phyloP scores from a whole-genome alignment of 1,139 yeast species.

The Kazachstania sp. region DNA sequence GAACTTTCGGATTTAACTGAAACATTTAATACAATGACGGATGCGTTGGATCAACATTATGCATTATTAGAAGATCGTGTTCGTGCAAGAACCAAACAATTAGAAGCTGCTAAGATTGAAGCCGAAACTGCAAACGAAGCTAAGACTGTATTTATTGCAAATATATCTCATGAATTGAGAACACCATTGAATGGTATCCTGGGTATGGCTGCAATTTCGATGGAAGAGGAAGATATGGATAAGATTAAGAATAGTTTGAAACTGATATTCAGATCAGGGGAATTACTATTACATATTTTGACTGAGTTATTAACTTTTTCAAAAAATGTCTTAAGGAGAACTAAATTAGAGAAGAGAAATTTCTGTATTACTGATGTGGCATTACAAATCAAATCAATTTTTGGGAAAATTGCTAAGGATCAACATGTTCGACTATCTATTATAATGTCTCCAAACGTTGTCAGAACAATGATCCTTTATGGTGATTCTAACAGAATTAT shows the following conservation, averaged over 20 bases:
- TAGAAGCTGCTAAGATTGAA: conserved; percentile 78
- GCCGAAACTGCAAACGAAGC: conserved; percentile 93
- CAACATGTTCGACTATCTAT: conserved; percentile 61
- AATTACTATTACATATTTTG: conserved; percentile 71
- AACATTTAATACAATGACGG: conserved; percentile 87
- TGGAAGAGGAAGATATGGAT: conserved; percentile 66
- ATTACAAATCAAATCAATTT: conserved; percentile 77
- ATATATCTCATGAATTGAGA: conserved; percentile 88
- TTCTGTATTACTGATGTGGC: conserved; percentile 69
- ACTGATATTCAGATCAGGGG: conserved; percentile 81
- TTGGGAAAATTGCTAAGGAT: conserved; percentile 73
- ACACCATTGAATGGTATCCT: conserved; percentile 93
- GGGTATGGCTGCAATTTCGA: conserved; percentile 91
- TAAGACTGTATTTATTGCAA: conserved; percentile 88
- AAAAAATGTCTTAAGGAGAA: conserved; percentile 74
- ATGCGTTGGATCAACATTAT: conserved; percentile 76
- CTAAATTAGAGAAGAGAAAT: conserved; percentile 73
- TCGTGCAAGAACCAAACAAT: conserved; percentile 74
- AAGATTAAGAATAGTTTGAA: conserved; percentile 63
- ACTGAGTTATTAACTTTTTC: conserved; percentile 86
- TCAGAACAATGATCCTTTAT: conserved; percentile 54
- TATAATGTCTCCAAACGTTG: conserved; percentile 48
- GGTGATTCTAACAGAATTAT: conserved; percentile 85
- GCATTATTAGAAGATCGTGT: conserved; percentile 82
- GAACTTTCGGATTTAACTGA: conserved; percentile 82